These are phyloP conservation scores for Trichoderma sp. DNA, from an alignment of 2,329 filamentous ascomycete species.

Conservation along the genomic window DNA sequence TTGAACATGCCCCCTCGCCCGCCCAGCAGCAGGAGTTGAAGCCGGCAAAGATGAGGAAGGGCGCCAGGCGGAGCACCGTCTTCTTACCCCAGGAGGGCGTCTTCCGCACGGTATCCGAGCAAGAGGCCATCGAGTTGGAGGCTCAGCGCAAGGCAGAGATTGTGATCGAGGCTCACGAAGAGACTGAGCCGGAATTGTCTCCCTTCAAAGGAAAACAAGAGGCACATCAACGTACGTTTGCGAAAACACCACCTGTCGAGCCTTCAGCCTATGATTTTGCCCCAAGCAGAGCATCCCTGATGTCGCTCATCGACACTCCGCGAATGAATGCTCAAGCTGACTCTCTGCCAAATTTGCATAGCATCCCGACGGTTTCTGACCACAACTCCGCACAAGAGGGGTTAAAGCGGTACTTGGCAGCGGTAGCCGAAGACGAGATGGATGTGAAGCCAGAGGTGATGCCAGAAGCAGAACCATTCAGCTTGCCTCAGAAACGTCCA, in stretches of 20 bases:
- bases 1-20: slow-evolving; percentile 31
- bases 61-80: slow-evolving; percentile 53
- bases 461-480: slow-evolving; percentile 22
- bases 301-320: slow-evolving; percentile 62
- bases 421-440: slow-evolving; percentile 4
- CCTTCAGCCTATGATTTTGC: slow-evolving; percentile 60
- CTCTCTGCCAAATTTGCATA: slow-evolving; percentile 45
- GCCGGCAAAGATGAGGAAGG: slow-evolving; percentile 39
- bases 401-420: slow-evolving; percentile 12
- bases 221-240: slow-evolving; percentile 46
- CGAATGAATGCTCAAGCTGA: slow-evolving; percentile 42
- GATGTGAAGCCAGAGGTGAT: not conserved
- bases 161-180: slow-evolving; percentile 27
- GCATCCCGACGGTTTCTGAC: slow-evolving; percentile 42
- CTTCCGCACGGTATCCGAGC: slow-evolving; percentile 61
- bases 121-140: slow-evolving; percentile 51
- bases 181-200: slow-evolving; percentile 25
- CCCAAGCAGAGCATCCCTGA: slow-evolving; percentile 58
- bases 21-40: slow-evolving; percentile 29
- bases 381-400: slow-evolving; percentile 25
- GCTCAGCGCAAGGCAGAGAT: slow-evolving; percentile 34
- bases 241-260: slow-evolving; percentile 63
- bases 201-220: slow-evolving; percentile 27
- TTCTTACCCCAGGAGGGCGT: slow-evolving; percentile 65
- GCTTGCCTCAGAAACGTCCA: slow-evolving; percentile 5